Base-by-base conservation (phyloP, 2,329 filamentous ascomycete genomes). In the Neopestalotiopsis sp. region DNA sequence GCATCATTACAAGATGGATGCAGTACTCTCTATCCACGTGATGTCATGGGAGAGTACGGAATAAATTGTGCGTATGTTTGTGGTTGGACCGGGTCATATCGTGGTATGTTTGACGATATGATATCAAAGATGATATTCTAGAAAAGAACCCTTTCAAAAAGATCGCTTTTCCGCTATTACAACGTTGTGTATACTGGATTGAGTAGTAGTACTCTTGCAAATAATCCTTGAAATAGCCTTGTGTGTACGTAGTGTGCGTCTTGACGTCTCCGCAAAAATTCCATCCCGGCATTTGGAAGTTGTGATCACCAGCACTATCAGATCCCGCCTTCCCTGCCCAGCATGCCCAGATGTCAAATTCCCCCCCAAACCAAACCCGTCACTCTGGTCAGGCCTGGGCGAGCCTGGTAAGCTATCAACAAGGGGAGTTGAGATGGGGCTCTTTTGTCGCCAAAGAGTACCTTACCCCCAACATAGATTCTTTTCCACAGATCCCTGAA, bases 271-370 rank as follows among this genome's bases (percentile, higher is more conserved):
- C 57, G 30, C 59, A 62, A 45, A 45, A 38, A 38, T 52, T 12
- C 61, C 61, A 38, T 52, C 20, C 61, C 61, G 61, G 61, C 42
- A 52, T 20, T 56, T 66, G 45, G 32, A 56, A 24, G 42, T 66
- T 66, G 45, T 49, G 64, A 66, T 66, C 64, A 58, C 45, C 64
- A 57, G 64, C 52, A 40, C 64, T 66, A 66, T 57, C 52, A 66
- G 64, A 30, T 66, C 52, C 40, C 24, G 28, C 64, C 64, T 24
- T 24, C 24, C 24, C 24, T 24, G 24, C 24, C 24, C 24, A 24
- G 24, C 24, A 24, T 24, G 24, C 24, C 24, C 24, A 24, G 24
- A 24, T 24, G 24, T 24, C 64, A 28, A 20, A 52, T 24, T 13
- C 12, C 38, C n/a, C 59, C 45, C 45, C 45, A 52, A 52, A 17